Conservation (phyloP, 139 green algal genomes). For the Picocystis salinarum region DNA sequence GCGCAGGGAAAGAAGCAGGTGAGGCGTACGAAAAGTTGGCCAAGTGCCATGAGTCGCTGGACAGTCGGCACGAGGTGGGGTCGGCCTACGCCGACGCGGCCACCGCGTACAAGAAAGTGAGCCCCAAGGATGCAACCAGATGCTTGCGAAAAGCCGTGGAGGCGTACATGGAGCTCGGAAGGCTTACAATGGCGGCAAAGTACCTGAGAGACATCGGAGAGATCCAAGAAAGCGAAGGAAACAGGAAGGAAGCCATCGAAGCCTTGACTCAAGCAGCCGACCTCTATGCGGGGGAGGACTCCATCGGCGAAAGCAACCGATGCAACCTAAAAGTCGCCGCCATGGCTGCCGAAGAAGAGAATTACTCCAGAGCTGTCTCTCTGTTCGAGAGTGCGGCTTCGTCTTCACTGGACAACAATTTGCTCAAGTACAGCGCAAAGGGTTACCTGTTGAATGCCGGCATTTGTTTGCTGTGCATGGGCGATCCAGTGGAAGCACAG, state of each 20-base stretch:
- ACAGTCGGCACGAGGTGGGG: constrained; percentile 74
- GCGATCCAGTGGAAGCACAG: constrained; percentile 19
- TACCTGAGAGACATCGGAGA: background rate
- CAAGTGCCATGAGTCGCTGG: constrained; percentile 60
- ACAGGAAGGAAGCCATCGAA: background rate
- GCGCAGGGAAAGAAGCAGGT: constrained; percentile 40
- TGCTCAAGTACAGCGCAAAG: constrained; percentile 82
- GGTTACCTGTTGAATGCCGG: constrained; percentile 81
- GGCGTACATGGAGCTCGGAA: constrained; percentile 82
- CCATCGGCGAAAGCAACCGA: constrained; percentile 57
- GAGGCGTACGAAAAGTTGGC: constrained; percentile 60
- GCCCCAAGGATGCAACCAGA: constrained; percentile 23
- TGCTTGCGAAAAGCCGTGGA: constrained; percentile 48
- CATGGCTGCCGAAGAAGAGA: constrained; percentile 12
- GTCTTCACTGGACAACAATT: constrained; percentile 70
- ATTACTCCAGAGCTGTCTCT: constrained; percentile 11
- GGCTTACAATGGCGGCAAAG: constrained; percentile 76
- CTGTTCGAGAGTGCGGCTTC: constrained; percentile 50
- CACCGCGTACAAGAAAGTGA: constrained; percentile 59
- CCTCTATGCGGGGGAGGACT: constrained; percentile 62
- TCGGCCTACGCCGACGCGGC: constrained; percentile 62
- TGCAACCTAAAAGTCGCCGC: constrained; percentile 41
- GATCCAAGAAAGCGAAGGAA: background rate
- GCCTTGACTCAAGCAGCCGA: constrained; percentile 50
- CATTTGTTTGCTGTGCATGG: constrained; percentile 57